phyloP scores from a whole-genome alignment of 148 eudicot species.

The Spergularia bocconei region DNA sequence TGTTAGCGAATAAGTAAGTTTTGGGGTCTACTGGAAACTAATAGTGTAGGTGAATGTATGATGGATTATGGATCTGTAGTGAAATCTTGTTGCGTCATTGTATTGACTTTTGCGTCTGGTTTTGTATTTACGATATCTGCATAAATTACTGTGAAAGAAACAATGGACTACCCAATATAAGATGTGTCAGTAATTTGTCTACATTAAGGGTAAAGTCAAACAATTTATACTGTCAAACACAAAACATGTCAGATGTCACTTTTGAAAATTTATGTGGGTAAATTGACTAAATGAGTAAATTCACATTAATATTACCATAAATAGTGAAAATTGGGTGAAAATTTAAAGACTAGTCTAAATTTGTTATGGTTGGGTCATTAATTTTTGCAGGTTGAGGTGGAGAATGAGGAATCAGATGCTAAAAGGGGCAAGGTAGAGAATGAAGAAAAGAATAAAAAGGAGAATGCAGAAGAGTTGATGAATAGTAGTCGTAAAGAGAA shows the following conservation, averaged over 20 bases:
- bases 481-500: slow-evolving; percentile 12
- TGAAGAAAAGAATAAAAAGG: slow-evolving; percentile 16
- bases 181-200: not conserved
- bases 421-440: slow-evolving; percentile 39
- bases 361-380: not conserved
- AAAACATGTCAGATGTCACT: no score
- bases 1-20: no score
- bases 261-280: no score
- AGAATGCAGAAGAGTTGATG: slow-evolving; percentile 21
- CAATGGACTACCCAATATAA: not conserved
- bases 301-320: no score
- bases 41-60: no score
- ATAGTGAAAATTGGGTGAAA: no score
- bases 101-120: not conserved
- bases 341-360: no score
- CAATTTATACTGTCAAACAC: no score
- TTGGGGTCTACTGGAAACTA: no score
- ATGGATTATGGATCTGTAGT: no score
- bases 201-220: not conserved
- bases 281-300: no score
- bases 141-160: not conserved
- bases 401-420: slow-evolving; percentile 37
- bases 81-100: no score
- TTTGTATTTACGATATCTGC: not conserved
- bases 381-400: slow-evolving; percentile 29